These are phyloP conservation scores for Acorus gramineus DNA, from an alignment of 106 monocot genomes.

Conservation along the genomic window DNA sequence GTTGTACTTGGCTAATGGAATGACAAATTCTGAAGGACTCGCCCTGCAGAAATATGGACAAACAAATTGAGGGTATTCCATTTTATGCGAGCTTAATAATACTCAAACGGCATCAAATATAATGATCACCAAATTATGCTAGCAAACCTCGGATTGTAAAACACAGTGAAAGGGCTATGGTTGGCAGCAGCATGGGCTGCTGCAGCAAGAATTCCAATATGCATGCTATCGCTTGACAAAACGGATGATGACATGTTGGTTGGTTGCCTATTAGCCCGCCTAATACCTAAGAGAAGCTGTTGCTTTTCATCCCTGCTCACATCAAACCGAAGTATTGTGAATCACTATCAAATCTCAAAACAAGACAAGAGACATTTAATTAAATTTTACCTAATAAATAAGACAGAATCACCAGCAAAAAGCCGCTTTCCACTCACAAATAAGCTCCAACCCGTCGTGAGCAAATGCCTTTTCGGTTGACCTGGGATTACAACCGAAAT, in stretches of 20 bases:
- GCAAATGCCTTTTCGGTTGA: constrained; percentile 80
- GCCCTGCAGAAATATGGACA: constrained; percentile 32
- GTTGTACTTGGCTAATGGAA: constrained; percentile 76
- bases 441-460: constrained; percentile 87
- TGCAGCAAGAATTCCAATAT: constrained; percentile 71
- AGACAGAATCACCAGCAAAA: constrained; percentile 84
- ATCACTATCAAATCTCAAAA: too few relatives aligned
- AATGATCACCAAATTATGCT: too few relatives aligned
- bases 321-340: too few relatives aligned
- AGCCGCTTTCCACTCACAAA: constrained; percentile 90
- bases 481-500: constrained; percentile 25
- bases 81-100: too few relatives aligned
- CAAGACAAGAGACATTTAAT: too few relatives aligned
- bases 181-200: constrained; percentile 82
- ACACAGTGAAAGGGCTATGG: constrained; percentile 63
- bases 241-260: constrained; percentile 22
- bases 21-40: constrained; percentile 72
- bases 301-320: constrained; percentile 26
- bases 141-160: constrained; percentile 69
- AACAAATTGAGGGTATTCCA: too few relatives aligned
- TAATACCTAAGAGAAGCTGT: constrained; percentile 16
- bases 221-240: constrained; percentile 47
- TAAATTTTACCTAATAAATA: constrained; percentile 69
- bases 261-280: constrained; percentile 17
- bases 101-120: too few relatives aligned